Conservation (phyloP, 306 rosid species). For the Cucurbita maxima region DNA sequence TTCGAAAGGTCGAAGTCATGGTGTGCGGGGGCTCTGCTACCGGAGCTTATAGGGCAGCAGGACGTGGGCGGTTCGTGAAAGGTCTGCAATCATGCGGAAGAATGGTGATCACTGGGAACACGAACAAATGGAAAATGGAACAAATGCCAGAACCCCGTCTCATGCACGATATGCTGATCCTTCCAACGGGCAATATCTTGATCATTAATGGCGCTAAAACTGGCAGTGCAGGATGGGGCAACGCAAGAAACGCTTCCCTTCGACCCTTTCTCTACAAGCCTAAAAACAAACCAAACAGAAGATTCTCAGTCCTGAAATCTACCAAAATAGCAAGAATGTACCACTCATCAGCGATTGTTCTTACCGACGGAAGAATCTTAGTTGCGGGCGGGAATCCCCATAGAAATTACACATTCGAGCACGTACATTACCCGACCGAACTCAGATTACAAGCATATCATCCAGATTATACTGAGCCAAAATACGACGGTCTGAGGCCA, state of each 20-base stretch:
- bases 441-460: conserved; percentile 64
- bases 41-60: conserved; percentile 46
- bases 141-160: conserved; percentile 68
- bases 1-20: conserved; percentile 48
- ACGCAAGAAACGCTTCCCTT: conserved; percentile 52
- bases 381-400: conserved; percentile 64
- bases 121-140: conserved; percentile 56
- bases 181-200: conserved; percentile 50
- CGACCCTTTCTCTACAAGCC: conserved; percentile 55
- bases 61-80: conserved; percentile 16
- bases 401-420: conserved; percentile 23
- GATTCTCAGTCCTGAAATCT: conserved; percentile 36
- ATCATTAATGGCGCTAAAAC: conserved; percentile 62
- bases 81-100: conserved; percentile 70
- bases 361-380: conserved; percentile 65
- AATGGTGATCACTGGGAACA: conserved; percentile 58
- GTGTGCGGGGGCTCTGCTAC: conserved; percentile 66
- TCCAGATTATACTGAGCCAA: conserved; percentile 38
- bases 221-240: conserved; percentile 53
- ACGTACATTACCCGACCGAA: conserved; percentile 57
- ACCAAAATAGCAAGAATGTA: conserved; percentile 62
- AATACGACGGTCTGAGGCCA: conserved; percentile 34
- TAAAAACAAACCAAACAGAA: conserved; percentile 17
- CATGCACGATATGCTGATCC: conserved; percentile 55
- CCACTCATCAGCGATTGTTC: conserved; percentile 60